Conservation (phyloP, 2,329 filamentous ascomycete genomes). For the Coniochaeta prunicola region DNA sequence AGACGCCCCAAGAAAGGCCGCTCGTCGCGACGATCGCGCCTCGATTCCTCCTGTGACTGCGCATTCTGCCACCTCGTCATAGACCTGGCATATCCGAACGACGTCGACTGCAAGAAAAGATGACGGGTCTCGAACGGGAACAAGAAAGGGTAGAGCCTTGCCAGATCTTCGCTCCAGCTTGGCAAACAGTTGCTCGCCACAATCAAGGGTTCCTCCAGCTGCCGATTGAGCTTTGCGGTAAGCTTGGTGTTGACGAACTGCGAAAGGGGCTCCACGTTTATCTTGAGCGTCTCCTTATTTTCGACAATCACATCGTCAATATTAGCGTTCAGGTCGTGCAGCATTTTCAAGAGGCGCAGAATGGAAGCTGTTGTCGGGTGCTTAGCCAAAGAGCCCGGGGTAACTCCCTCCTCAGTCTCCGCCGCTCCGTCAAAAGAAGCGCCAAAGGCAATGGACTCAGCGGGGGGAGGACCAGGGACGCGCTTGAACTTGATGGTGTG, state of each 20-base stretch:
- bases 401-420: conserved; percentile 48
- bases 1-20: conserved; percentile 84
- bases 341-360: conserved; percentile 75
- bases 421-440: conserved; percentile 40
- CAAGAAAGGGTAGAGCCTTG: conserved; percentile 88
- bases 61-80: conserved; percentile 97
- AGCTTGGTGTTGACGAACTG: conserved; percentile 99
- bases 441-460: conserved; percentile 59
- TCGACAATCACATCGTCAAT: conserved; percentile 84
- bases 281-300: conserved; percentile 60
- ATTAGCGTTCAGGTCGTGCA: conserved; percentile 89
- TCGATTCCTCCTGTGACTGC: conserved; percentile 71
- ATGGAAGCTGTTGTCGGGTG: conserved; percentile 83
- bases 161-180: conserved; percentile 91
- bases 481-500: conserved; percentile 90
- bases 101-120: conserved; percentile 94
- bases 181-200: conserved; percentile 95
- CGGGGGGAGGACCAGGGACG: conserved; percentile 73
- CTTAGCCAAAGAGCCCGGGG: conserved; percentile 75
- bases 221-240: conserved; percentile 93
- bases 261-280: conserved; percentile 75
- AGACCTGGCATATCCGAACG: conserved; percentile 93
- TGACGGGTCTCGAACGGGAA: conserved; percentile 98
- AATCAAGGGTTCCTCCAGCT: conserved; percentile 92
- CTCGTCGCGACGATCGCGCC: conserved; percentile 81